Base-by-base conservation (phyloP, 768 basidiomycete species). In the Boletus reticuloceps region DNA sequence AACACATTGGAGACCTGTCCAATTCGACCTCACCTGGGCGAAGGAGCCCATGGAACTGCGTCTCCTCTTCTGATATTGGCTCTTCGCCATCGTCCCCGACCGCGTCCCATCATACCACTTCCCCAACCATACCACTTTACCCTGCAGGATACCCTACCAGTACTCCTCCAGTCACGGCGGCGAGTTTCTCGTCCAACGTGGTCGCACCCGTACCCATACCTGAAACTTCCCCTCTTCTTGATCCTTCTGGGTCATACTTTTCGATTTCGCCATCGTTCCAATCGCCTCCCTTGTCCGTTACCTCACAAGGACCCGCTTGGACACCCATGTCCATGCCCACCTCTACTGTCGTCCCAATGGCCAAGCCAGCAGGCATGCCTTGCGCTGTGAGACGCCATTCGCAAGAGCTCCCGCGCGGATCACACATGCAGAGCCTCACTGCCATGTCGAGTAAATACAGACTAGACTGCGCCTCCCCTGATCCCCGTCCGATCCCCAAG, bases 1-100 rank as follows among this genome's bases (percentile, higher is more conserved):
- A 57, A 11, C 57, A 60, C 34, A 38, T 56, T 17, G 58, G 55
- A 20, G 64, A 58, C 9, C 20, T 41, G 12, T 61, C 69, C 34
- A 59, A 45, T 38, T 58, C 61, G 3, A 58, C n/a, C 5, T 63
- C 55, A 5, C 78, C 80, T 41, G 78, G 78, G 13, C 77, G 68
- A 72, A 56, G 61, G 45, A 54, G 53, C 32, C 60, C 59, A 20
- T 57, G 64, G 58, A 60, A 50, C 25, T 37, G 51, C 8, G 44
- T 58, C 12, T 42, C 63, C 12, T 46, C 64, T 36, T 56, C 65
- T 8, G 67, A 66, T 13, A 47, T 66, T 7, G 46, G 47, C 39
- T 65, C 67, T 32, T 45, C 62, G 12, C 63, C 69, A 32, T 58
- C 69, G 1, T 69, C 69, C 10, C 67, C 69, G 13, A 53, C 61